phyloP scores from a whole-genome alignment of 192 early-diverging fungal species.

The Coemansia sp. region DNA sequence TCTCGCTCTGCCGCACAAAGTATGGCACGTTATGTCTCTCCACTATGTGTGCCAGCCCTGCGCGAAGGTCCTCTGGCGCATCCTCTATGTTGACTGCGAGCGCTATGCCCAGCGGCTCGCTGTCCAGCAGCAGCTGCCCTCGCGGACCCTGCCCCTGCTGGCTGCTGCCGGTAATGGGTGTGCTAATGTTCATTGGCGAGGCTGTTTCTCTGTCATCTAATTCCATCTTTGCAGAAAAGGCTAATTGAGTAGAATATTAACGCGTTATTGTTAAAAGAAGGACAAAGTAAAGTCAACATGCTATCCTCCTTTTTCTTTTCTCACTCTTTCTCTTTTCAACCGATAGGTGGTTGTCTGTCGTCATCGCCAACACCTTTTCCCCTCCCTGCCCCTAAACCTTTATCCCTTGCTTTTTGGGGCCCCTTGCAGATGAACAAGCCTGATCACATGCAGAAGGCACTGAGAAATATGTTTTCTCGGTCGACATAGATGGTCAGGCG shows the following conservation, averaged over 20 bases:
- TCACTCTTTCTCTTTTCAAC: neutral
- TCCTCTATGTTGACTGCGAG: slow-evolving; percentile 23
- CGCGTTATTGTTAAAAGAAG: neutral
- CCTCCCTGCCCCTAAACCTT: neutral
- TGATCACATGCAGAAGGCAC: slow-evolving; percentile 30
- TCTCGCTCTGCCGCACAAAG: slow-evolving; percentile 13
- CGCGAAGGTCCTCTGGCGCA: slow-evolving; percentile 33
- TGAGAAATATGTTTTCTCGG: slow-evolving; percentile 48
- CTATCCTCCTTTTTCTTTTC: neutral
- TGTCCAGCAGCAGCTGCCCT: slow-evolving; percentile 25
- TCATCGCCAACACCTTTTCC: neutral
- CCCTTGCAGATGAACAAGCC: neutral
- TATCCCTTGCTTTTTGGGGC: neutral
- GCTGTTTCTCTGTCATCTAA: slow-evolving; percentile 4
- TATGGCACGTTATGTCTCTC: slow-evolving; percentile 35
- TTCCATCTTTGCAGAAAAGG: neutral
- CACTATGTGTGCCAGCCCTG: slow-evolving; percentile 34
- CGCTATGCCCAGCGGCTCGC: slow-evolving; percentile 31
- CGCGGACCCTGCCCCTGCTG: slow-evolving; percentile 4
- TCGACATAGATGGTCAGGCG: slow-evolving; percentile 42
- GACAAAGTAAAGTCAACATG: neutral
- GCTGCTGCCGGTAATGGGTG: slow-evolving; percentile 15
- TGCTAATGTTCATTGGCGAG: slow-evolving; percentile 47
- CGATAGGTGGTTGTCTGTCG: neutral
- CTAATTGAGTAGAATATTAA: neutral